Evolutionary conservation across 2,329 filamentous ascomycete species (phyloP).

Genomic region (Exophiala sideris): DNA sequence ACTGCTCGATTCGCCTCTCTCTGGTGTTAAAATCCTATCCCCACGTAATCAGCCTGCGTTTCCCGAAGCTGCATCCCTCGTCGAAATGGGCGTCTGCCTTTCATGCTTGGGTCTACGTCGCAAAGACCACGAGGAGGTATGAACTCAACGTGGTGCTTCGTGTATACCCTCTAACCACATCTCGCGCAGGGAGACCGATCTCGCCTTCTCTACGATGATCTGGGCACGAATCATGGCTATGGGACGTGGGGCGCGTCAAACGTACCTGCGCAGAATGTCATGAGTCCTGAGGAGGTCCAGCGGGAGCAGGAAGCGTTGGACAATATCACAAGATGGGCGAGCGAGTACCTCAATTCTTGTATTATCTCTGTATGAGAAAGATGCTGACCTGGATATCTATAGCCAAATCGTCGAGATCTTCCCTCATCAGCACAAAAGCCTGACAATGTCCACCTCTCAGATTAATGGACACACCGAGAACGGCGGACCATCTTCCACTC

Average conservation of each 20-base stretch:
- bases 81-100: conserved; percentile 28
- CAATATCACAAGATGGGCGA: conserved; percentile 28
- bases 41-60: not conserved
- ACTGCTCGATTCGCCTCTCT: too few relatives aligned
- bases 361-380: not conserved
- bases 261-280: conserved; percentile 16
- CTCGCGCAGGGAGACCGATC: conserved; percentile 21
- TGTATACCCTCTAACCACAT: not conserved
- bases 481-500: conserved; percentile 6
- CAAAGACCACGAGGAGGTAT: conserved; percentile 21
- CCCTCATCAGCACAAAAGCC: conserved; percentile 18
- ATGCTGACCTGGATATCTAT: not conserved
- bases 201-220: conserved; percentile 29
- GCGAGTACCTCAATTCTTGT: conserved; percentile 17
- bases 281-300: conserved; percentile 27
- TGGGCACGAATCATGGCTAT: conserved; percentile 22
- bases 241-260: conserved; percentile 23
- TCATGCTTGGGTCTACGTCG: conserved; percentile 27
- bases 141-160: not conserved
- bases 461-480: conserved; percentile 14
- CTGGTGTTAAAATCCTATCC: too few relatives aligned
- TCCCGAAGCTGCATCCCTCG: not conserved
- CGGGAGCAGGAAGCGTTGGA: conserved; percentile 28
- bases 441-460: conserved; percentile 13
- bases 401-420: conserved; percentile 30